phyloP scores from a whole-genome alignment of 768 basidiomycete genomes.

The Rhodosporidiobolus odoratus region DNA sequence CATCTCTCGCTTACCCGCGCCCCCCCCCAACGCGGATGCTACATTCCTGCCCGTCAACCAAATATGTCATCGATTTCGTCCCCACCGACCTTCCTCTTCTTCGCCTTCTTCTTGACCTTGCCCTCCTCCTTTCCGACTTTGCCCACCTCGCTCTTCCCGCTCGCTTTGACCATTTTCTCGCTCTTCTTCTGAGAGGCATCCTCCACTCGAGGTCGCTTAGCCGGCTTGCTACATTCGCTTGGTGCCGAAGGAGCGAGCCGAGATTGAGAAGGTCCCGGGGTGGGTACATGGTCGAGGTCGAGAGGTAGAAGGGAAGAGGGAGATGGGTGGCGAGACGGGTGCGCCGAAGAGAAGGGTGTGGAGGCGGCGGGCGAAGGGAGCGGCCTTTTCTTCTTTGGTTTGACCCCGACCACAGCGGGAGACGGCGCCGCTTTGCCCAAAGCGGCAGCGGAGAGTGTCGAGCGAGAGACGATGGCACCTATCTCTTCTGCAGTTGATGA shows the following conservation, averaged over 20 bases:
- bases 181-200: not conserved
- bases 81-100: not conserved
- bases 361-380: not conserved
- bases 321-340: not conserved
- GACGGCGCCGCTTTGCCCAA: not conserved
- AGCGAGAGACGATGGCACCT: not conserved
- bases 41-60: not conserved
- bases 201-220: not conserved
- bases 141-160: not conserved
- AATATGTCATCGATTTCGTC: slow-evolving; percentile 38
- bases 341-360: not conserved
- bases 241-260: not conserved
- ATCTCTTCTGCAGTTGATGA: not conserved
- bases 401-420: not conserved
- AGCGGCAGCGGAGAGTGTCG: not conserved
- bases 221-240: not conserved
- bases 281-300: not conserved
- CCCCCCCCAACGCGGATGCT: not conserved
- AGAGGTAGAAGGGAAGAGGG: not conserved
- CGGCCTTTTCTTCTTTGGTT: slow-evolving; percentile 4
- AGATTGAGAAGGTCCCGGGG: too few species aligned
- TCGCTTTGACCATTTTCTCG: slow-evolving; percentile 1
- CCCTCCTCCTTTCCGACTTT: not conserved
- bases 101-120: slow-evolving; percentile 20
- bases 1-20: not conserved